Base-by-base conservation (phyloP, 257 asterid genomes). In the Salvia miltiorrhiza region DNA sequence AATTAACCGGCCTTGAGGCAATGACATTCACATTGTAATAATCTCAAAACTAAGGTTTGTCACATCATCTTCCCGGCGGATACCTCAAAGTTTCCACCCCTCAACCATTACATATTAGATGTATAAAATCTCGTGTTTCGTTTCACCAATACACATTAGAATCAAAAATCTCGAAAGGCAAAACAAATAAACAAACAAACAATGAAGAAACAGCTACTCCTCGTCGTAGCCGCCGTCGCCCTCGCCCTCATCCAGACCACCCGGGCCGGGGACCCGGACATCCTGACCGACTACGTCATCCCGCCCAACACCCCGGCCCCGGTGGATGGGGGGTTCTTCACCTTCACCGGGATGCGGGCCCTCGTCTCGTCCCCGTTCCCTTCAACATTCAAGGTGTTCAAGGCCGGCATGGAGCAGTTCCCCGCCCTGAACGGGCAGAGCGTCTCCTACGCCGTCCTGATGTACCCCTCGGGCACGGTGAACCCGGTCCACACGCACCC, bases 401-500 rank as follows among this genome's bases (percentile, higher is more conserved):
- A 85, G 40, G 86, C 88, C 19, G 32, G 56, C 1, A 30, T 80
- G 83, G 83, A 70, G 4, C 83, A 82, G 28, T 85, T 85, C 61
- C 86, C 80, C 0, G 83, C 90, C 9, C 69, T 85, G 2, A 82
- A 78, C 2, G 83, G 87, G 24, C 87, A 78, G 59, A 82, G 87
- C 3, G 83, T 82, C 9, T 82, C 88, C 55, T 85, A 80, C 49
- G 88, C 86, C 0, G 82, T 85, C 64, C 76, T 85, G 0, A 69
- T 76, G 67, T 85, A 78, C 73, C 86, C 90, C 3, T 62, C 52
- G 2, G 72, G 78, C 16, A 40, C 82, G 5, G 86, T 85, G 69
- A 85, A 85, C 76, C 92, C 92, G 30, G 79, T 83, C 9, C 89
- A 85, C 80, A 80, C 76, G 20, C 94, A 87, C 52, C 94, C 89